Conservation (phyloP, 306 rosid genomes). For the Cucumis cinereus region DNA sequence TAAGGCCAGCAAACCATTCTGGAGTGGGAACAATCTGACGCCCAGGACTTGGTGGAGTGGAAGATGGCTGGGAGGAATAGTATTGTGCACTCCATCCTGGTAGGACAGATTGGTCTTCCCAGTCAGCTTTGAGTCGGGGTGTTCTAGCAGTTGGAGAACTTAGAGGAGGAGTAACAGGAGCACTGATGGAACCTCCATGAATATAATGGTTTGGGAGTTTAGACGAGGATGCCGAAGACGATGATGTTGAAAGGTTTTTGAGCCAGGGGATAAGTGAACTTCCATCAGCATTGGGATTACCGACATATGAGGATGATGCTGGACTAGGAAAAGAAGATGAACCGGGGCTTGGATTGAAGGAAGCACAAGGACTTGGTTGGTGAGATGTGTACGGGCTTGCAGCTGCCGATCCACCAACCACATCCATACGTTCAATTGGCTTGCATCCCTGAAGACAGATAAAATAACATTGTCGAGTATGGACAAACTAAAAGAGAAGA, state of each 20-base stretch:
- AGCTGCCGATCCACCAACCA: conserved; percentile 46
- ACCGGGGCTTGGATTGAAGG: conserved; percentile 85
- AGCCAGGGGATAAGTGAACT: conserved; percentile 90
- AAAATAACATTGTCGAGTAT: conserved; percentile 6
- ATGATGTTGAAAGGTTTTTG: conserved; percentile 66
- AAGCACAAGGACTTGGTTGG: conserved; percentile 68
- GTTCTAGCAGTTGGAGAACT: conserved; percentile 81
- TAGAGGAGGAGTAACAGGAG: conserved; percentile 87
- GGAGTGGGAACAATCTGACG: conserved; percentile 47
- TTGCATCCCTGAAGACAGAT: conserved; percentile 59
- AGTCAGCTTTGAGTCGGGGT: conserved; percentile 40
- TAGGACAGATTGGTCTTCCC: conserved; percentile 43
- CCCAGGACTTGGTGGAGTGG: conserved; percentile 83
- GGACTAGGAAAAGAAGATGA: conserved; percentile 89
- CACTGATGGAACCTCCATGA: conserved; percentile 63
- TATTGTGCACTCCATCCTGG: conserved; percentile 44
- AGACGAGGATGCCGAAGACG: conserved; percentile 68
- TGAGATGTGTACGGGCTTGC: conserved; percentile 69
- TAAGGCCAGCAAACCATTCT: conserved; percentile 66
- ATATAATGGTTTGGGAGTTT: conserved; percentile 47
- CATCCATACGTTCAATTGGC: conserved; percentile 53
- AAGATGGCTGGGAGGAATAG: conserved; percentile 49
- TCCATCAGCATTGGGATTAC: conserved; percentile 43
- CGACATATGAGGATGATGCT: conserved; percentile 46
- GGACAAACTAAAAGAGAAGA: background rate